A percentile compares a stretch with the other conserved stretches of the same genome.
Conservation (phyloP, 148 eudicot genomes). For the Cornus kousa region DNA sequence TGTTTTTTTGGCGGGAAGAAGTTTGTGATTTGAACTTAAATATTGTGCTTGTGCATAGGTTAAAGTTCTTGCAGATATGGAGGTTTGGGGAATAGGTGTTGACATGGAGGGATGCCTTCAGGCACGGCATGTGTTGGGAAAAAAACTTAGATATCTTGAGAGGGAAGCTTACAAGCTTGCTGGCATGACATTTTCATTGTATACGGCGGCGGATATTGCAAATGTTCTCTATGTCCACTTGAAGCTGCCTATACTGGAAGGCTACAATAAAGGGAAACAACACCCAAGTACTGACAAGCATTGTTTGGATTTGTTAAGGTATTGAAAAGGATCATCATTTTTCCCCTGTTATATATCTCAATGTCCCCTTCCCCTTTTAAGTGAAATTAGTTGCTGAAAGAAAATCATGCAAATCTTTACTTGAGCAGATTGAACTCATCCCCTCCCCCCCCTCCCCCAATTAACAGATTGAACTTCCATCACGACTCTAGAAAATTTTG, state of each 20-base stretch:
- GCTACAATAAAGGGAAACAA: constrained; percentile 60
- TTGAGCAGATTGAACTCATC: neutral
- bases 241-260: constrained; percentile 89
- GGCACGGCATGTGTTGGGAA: constrained; percentile 72
- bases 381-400: neutral
- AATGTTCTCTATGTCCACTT: constrained; percentile 78
- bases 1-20: neutral
- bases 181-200: constrained; percentile 83
- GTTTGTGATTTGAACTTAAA: neutral
- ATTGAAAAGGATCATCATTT: constrained; percentile 11
- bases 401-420: neutral
- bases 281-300: constrained; percentile 96
- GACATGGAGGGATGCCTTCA: constrained; percentile 95
- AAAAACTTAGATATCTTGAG: constrained; percentile 77
- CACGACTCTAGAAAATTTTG: neutral
- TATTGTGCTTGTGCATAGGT: constrained; percentile 47
- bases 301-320: constrained; percentile 88
- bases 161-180: constrained; percentile 88
- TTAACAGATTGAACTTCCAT: neutral
- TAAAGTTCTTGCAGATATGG: constrained; percentile 92
- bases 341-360: neutral
- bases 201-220: constrained; percentile 92
- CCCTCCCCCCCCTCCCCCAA: too few species aligned
- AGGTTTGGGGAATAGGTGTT: constrained; percentile 87
- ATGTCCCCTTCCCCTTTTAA: constrained; percentile 2